These are phyloP conservation scores for Salvia sclarea DNA, from an alignment of 305 asterid species.

Conservation along the genomic window DNA sequence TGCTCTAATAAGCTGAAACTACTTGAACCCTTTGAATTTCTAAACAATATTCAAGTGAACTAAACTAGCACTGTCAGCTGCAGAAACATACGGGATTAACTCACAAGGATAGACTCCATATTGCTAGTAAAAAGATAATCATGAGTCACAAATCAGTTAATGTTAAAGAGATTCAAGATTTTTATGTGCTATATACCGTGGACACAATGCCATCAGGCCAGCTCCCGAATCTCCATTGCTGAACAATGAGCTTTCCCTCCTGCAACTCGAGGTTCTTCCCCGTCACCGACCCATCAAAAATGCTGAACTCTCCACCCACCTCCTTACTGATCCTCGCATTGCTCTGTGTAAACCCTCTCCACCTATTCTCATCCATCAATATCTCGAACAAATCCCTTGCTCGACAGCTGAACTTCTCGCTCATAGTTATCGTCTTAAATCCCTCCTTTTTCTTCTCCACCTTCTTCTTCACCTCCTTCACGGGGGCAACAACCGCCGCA, in stretches of 20 bases:
- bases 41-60: background rate
- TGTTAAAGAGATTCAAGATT: background rate
- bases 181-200: constrained; percentile 44
- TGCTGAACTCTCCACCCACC: constrained; percentile 81
- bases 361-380: constrained; percentile 93
- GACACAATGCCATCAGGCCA: constrained; percentile 93
- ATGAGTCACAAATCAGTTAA: background rate
- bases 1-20: background rate
- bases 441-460: constrained; percentile 79
- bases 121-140: background rate
- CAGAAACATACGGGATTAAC: background rate
- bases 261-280: constrained; percentile 81
- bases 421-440: constrained; percentile 85
- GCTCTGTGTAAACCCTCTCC: constrained; percentile 96
- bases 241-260: constrained; percentile 85
- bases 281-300: constrained; percentile 85
- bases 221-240: constrained; percentile 95
- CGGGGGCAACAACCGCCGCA: constrained; percentile 11
- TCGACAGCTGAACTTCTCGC: constrained; percentile 81
- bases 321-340: constrained; percentile 87
- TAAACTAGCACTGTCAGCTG: background rate
- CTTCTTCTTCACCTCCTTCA: constrained; percentile 46
- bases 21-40: background rate
- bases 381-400: constrained; percentile 84
- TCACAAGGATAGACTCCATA: background rate